Conservation (phyloP, 2,329 filamentous ascomycete species). For the Hawksworthiomyces lignivorus region DNA sequence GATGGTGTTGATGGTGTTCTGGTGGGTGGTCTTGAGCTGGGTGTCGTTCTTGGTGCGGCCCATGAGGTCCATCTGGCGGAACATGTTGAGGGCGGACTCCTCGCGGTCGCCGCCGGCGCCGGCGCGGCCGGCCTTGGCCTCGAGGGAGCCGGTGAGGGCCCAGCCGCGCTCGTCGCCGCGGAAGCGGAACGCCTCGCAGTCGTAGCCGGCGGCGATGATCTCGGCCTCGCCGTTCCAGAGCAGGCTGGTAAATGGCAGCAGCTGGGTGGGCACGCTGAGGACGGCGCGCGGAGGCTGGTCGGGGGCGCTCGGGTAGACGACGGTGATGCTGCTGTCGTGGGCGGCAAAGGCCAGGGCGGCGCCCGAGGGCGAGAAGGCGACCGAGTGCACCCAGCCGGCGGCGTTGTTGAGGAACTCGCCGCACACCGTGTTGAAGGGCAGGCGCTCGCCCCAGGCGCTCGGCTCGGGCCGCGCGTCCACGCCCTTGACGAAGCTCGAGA, state of each 20-base stretch:
- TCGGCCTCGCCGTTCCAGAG: slow-evolving; percentile 89
- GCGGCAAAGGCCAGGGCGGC: slow-evolving; percentile 89
- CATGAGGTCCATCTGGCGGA: slow-evolving; percentile 96
- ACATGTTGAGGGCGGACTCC: slow-evolving; percentile 96
- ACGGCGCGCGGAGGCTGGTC: slow-evolving; percentile 89
- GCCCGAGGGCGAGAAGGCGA: slow-evolving; percentile 86
- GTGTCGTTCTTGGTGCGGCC: slow-evolving; percentile 89
- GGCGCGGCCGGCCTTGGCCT: slow-evolving; percentile 58
- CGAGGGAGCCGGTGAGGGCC: slow-evolving; percentile 74
- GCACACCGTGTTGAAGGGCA: slow-evolving; percentile 97
- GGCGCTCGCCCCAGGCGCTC: slow-evolving; percentile 84
- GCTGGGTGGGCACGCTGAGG: slow-evolving; percentile 79
- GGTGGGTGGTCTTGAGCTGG: slow-evolving; percentile 88
- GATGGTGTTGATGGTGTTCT: slow-evolving; percentile 88
- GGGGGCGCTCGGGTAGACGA: slow-evolving; percentile 87
- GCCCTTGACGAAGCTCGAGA: slow-evolving; percentile 94
- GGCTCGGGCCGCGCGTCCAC: slow-evolving; percentile 80
- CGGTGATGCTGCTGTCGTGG: slow-evolving; percentile 93
- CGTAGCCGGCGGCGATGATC: slow-evolving; percentile 91
- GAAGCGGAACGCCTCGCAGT: slow-evolving; percentile 84
- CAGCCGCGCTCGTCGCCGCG: slow-evolving; percentile 71
- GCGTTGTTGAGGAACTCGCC: slow-evolving; percentile 95
- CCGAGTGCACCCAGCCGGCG: slow-evolving; percentile 91
- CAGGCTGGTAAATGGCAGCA: slow-evolving; percentile 85
- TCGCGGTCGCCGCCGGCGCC: slow-evolving; percentile 60